Percentiles rank a stretch among this genome's conserved stretches.
Evolutionary conservation across 345 rosid species (phyloP).

Genomic region (Excoecaria agallocha): DNA sequence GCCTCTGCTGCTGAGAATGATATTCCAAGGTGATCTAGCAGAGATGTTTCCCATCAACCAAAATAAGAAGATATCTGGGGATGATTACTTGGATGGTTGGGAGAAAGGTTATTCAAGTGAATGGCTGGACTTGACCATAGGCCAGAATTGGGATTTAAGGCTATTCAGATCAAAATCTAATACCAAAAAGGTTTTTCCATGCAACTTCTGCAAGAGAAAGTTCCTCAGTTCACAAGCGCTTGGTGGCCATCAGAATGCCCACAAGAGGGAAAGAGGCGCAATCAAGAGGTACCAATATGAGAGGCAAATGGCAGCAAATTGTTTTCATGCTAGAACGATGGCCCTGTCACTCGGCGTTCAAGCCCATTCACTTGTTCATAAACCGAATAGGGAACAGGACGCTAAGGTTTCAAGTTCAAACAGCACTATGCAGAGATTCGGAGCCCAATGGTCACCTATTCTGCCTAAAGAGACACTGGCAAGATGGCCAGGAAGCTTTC

Average conservation of each 20-base stretch:
- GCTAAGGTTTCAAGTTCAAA: slow-evolving; percentile 5
- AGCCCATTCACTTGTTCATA: slow-evolving; percentile 15
- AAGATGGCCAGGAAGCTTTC: slow-evolving; percentile 20
- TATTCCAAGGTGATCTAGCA: neutral
- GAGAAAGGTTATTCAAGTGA: neutral
- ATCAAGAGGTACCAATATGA: slow-evolving; percentile 5
- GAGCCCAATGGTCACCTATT: neutral
- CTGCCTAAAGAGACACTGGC: neutral
- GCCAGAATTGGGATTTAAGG: neutral
- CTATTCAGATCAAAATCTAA: neutral
- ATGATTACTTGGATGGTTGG: neutral
- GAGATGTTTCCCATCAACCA: neutral
- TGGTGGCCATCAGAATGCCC: slow-evolving; percentile 33
- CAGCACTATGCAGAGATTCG: neutral
- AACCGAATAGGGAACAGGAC: neutral
- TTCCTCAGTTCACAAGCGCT: slow-evolving; percentile 25
- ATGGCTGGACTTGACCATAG: slow-evolving; percentile 2
- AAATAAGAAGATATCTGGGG: neutral
- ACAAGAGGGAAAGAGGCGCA: slow-evolving; percentile 26
- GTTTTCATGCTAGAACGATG: neutral
- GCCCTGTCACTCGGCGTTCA: slow-evolving; percentile 13
- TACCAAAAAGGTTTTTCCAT: slow-evolving; percentile 15
- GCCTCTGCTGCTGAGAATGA: neutral
- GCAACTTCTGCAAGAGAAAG: slow-evolving; percentile 28
- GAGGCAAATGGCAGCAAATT: slow-evolving; percentile 4